Evolutionary conservation across 2,329 filamentous ascomycete genomes (phyloP).

Genomic region (Botrytis galanthina): DNA sequence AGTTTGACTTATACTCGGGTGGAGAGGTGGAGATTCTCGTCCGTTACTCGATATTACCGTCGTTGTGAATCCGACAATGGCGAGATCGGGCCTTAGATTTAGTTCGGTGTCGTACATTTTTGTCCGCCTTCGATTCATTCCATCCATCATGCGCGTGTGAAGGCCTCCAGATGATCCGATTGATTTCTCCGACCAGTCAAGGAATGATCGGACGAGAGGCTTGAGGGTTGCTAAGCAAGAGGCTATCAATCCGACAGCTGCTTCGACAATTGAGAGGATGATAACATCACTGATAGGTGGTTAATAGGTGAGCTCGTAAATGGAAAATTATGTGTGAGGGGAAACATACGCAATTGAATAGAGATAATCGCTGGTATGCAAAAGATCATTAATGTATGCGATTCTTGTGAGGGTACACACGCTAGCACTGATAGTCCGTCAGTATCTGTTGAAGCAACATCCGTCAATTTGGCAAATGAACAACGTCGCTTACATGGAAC

Average conservation of each 20-base stretch:
- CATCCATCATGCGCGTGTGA: slow-evolving; percentile 1
- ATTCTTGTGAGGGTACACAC: slow-evolving; percentile 36
- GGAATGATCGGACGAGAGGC: slow-evolving; percentile 31
- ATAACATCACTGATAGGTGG: neutral
- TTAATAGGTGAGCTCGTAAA: neutral
- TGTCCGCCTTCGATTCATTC: neutral
- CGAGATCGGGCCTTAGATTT: slow-evolving; percentile 5
- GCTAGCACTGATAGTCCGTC: slow-evolving; percentile 26
- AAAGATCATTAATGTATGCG: slow-evolving; percentile 30
- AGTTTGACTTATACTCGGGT: neutral
- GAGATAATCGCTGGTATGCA: slow-evolving; percentile 30
- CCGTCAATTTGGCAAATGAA: neutral
- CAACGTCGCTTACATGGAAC: slow-evolving; percentile 40
- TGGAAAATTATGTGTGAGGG: slow-evolving; percentile 21
- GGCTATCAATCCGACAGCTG: slow-evolving; percentile 31
- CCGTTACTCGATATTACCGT: slow-evolving; percentile 19
- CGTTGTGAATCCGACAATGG: slow-evolving; percentile 14
- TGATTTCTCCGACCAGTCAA: slow-evolving; percentile 21
- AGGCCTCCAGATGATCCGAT: neutral
- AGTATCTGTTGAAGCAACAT: neutral
- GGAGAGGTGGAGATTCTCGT: neutral
- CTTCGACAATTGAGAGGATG: slow-evolving; percentile 29
- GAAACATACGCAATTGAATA: slow-evolving; percentile 30
- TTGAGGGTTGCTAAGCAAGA: slow-evolving; percentile 31
- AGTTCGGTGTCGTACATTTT: neutral